Base-by-base conservation (phyloP, 2,329 filamentous ascomycete species). In the Arachnopeziza araneosa region DNA sequence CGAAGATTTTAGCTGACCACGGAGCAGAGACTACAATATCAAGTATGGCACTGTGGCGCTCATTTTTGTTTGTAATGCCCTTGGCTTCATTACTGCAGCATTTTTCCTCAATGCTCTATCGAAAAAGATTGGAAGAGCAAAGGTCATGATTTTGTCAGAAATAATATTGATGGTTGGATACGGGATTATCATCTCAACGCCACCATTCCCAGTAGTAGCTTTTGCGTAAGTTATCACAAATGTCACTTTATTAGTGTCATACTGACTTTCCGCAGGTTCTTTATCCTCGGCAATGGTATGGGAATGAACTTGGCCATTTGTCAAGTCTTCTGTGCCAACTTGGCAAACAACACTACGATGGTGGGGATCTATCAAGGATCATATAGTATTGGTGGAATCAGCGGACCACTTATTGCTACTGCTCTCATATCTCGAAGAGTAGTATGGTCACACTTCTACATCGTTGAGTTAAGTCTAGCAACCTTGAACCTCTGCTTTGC, bases 11-110 rank as follows among this genome's bases (percentile, higher is more conserved):
- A 6, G 17, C 21, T 51, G 30, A 62, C 52, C 26, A 56, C 24
- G 32, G 36, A 36, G 51, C 22, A 83, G 76, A 48, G 71, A 88
- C 67, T 95, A 93, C 71, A 66, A 79, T 60, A 90, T 93, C 55
- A 86, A 85, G 50, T 93, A 93, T 70, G 87, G 85, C 4, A 75
- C 90, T 17, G 88, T 93, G 7, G 92, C 90, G 1, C 77, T 92
- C 50, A 89, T 95, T 70, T 95, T 93, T 76, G 82, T 93, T 24
- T 83, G 86, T 55, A 89, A 89, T 67, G 89, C 90, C 0, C 65
- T 87, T 2, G 90, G 90, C n/a, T 95, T 91, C 75, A 84, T 95
- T 68, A 72, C 80, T 19, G 86, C 88, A 1, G 90, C 90, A 0
- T 81, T 86, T 32, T 78, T 87, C 63, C 54, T 87, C 14, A 86